A percentile compares a stretch with the other conserved stretches of the same genome.
Conservation (phyloP, 306 rosid species). For the Prunus mongolica region DNA sequence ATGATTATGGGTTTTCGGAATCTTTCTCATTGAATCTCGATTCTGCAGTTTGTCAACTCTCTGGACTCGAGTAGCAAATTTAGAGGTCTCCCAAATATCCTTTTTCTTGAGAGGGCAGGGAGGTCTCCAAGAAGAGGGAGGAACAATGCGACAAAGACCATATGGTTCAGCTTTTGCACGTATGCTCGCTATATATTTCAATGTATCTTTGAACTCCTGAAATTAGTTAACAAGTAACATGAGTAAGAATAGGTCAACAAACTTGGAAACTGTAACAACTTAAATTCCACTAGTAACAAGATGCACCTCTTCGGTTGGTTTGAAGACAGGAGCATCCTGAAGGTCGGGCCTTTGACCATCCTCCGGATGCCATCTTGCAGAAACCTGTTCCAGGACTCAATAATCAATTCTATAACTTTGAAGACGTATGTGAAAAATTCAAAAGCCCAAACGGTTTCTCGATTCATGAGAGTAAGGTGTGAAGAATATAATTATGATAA, state of each 20-base stretch:
- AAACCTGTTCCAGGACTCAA: slow-evolving; percentile 56
- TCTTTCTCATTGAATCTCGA: slow-evolving; percentile 67
- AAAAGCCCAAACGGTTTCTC: background rate
- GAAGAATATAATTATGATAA: background rate
- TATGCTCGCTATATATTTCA: slow-evolving; percentile 81
- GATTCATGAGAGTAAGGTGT: background rate
- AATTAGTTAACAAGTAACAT: slow-evolving; percentile 20
- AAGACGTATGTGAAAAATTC: background rate
- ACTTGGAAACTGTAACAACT: slow-evolving; percentile 2
- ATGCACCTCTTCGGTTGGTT: slow-evolving; percentile 89
- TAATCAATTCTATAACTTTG: slow-evolving; percentile 11
- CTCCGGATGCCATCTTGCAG: slow-evolving; percentile 90
- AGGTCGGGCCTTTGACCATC: slow-evolving; percentile 62
- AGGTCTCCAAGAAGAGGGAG: slow-evolving; percentile 96
- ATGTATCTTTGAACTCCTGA: slow-evolving; percentile 92
- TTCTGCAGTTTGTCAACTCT: slow-evolving; percentile 94
- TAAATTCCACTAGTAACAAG: slow-evolving; percentile 21
- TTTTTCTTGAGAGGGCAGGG: slow-evolving; percentile 84
- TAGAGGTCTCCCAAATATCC: slow-evolving; percentile 68
- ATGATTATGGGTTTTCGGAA: slow-evolving; percentile 46
- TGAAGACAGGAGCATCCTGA: slow-evolving; percentile 87
- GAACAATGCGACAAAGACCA: slow-evolving; percentile 97
- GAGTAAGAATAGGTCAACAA: slow-evolving; percentile 7
- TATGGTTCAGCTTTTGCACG: slow-evolving; percentile 76
- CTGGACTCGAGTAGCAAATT: slow-evolving; percentile 92